Conservation (phyloP, 2,329 filamentous ascomycete species). For the Balansia obtecta region DNA sequence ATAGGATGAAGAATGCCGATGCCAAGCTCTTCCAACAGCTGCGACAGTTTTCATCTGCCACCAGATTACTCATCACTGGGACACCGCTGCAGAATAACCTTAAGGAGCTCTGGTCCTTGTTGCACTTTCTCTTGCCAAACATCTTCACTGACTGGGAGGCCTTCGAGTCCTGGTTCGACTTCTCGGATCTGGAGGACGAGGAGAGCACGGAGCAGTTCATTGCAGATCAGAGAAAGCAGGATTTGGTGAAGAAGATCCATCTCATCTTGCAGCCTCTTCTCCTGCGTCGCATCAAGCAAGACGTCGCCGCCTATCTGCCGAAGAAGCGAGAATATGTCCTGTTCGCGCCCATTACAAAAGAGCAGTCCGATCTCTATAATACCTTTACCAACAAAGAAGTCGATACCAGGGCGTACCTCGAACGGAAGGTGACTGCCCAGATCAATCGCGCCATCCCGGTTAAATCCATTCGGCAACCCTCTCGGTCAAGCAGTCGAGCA, state of each 20-base stretch:
- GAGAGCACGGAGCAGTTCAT: constrained; percentile 67
- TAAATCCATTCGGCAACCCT: constrained; percentile 21
- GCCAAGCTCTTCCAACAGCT: constrained; percentile 84
- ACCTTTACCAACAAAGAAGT: constrained; percentile 43
- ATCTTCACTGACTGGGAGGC: constrained; percentile 90
- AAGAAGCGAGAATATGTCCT: constrained; percentile 95
- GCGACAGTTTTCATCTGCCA: constrained; percentile 79
- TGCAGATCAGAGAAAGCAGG: constrained; percentile 53
- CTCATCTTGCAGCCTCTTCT: constrained; percentile 86
- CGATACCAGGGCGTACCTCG: constrained; percentile 63
- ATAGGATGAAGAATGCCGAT: constrained; percentile 94
- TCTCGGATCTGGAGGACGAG: constrained; percentile 80
- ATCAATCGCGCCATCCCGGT: constrained; percentile 30
- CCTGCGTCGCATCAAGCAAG: constrained; percentile 77
- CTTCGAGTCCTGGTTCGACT: constrained; percentile 96
- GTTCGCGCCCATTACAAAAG: constrained; percentile 81
- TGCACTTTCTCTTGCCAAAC: constrained; percentile 85
- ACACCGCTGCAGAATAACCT: constrained; percentile 94
- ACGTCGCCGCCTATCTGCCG: constrained; percentile 82
- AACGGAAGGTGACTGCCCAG: constrained; percentile 61
- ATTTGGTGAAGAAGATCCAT: constrained; percentile 62
- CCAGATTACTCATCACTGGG: constrained; percentile 83
- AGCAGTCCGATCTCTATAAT: constrained; percentile 83
- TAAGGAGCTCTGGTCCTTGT: constrained; percentile 83
- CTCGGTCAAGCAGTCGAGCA: constrained; percentile 24